Percentiles rank a stretch among this genome's conserved stretches.
Conservation (phyloP, 2,329 filamentous ascomycete species). For the Dryadomyces sulphureus region DNA sequence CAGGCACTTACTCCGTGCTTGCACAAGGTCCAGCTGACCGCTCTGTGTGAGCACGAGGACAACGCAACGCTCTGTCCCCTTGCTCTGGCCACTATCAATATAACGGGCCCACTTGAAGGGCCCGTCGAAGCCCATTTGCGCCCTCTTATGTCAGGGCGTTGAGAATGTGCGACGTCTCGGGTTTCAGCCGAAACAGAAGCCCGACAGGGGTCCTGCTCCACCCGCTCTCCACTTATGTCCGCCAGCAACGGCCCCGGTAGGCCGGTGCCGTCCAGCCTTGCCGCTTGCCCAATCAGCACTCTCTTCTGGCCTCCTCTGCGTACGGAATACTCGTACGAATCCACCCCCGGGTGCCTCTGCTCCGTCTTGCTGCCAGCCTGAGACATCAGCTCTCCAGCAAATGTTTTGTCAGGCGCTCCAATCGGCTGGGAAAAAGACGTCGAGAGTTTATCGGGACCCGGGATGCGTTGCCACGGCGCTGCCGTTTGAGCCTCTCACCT, state of each 20-base stretch:
- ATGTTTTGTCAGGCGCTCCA: not conserved
- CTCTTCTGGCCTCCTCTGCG: too few species aligned
- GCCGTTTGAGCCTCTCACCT: not conserved
- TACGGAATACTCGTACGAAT: too few species aligned
- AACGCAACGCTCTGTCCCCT: too few species aligned
- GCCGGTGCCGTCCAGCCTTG: not conserved
- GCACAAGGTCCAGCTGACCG: too few species aligned
- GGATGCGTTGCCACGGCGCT: not conserved
- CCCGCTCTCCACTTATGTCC: slow-evolving; percentile 4
- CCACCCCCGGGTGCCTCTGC: not conserved
- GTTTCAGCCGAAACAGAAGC: slow-evolving; percentile 31
- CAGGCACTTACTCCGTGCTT: too few species aligned
- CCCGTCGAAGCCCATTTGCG: too few species aligned
- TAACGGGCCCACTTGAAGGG: too few species aligned
- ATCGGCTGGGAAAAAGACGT: not conserved
- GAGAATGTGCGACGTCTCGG: slow-evolving; percentile 21
- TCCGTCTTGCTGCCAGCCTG: not conserved
- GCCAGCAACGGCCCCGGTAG: not conserved
- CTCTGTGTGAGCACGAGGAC: too few species aligned
- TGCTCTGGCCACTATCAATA: too few species aligned
- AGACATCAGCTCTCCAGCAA: not conserved
- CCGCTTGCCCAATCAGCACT: not conserved
- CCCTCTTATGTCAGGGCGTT: not conserved
- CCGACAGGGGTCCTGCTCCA: slow-evolving; percentile 10
- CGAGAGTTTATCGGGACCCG: not conserved